Conservation (phyloP, 2,329 filamentous ascomycete genomes). For the Aspergillus ochraceus region DNA sequence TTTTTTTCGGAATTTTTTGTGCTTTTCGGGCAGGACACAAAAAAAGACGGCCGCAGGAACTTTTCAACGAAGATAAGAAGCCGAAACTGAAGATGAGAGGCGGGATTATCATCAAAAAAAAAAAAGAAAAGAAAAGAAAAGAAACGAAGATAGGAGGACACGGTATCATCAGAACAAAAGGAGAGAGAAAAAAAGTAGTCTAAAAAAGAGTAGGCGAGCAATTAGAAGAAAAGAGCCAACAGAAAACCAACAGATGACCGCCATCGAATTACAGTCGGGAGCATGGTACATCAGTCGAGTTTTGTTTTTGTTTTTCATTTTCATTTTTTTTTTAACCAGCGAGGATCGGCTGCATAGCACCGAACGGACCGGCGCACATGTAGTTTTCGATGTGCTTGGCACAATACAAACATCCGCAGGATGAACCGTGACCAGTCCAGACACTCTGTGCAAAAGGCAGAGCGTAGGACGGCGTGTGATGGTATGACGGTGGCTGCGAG, state of each 20-base stretch:
- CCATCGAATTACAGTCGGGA: slow-evolving; percentile 1
- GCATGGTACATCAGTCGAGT: neutral
- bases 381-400: slow-evolving; percentile 52
- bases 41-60: slow-evolving; percentile 31
- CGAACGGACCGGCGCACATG: slow-evolving; percentile 46
- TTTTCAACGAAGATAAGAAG: slow-evolving; percentile 32
- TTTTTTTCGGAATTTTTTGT: slow-evolving; percentile 34
- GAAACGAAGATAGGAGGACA: slow-evolving; percentile 20
- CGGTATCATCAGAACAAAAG: slow-evolving; percentile 29
- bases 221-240: slow-evolving; percentile 21
- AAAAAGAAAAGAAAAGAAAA: slow-evolving; percentile 2
- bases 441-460: slow-evolving; percentile 47
- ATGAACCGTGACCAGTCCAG: slow-evolving; percentile 49
- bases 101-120: slow-evolving; percentile 28
- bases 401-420: slow-evolving; percentile 51
- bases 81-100: slow-evolving; percentile 32
- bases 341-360: slow-evolving; percentile 46
- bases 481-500: slow-evolving; percentile 48
- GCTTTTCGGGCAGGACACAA: slow-evolving; percentile 29
- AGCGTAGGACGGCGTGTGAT: slow-evolving; percentile 50
- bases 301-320: neutral
- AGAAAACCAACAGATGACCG: slow-evolving; percentile 5
- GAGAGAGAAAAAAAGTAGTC: slow-evolving; percentile 18
- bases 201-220: slow-evolving; percentile 24
- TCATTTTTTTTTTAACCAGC: slow-evolving; percentile 22